Conservation (phyloP, 1,284 basidiomycete genomes). For the Leccinum griseonigrum region DNA sequence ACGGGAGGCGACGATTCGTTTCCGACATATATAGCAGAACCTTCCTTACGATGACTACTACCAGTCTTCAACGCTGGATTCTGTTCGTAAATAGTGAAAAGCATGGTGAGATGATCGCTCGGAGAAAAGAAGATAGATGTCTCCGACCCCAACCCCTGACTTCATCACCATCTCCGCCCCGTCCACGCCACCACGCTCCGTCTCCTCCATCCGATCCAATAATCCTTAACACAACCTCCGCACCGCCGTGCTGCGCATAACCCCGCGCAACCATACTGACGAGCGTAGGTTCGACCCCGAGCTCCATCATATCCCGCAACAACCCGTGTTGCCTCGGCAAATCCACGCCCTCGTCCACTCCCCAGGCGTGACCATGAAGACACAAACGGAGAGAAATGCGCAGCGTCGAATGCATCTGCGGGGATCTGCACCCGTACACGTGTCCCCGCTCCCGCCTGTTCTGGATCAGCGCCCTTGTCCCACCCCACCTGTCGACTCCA, state of each 20-base stretch:
- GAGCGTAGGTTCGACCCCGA: slow-evolving; percentile 28
- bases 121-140: too few species aligned
- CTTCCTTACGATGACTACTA: slow-evolving; percentile 46
- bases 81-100: slow-evolving; percentile 27
- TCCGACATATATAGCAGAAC: slow-evolving; percentile 18
- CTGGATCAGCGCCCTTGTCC: too few species aligned
- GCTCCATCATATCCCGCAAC: slow-evolving; percentile 35
- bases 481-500: too few species aligned
- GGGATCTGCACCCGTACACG: too few species aligned
- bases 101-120: background rate
- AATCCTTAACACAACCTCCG: slow-evolving; percentile 19
- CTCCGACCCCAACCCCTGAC: too few species aligned
- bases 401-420: slow-evolving; percentile 16
- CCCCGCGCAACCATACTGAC: slow-evolving; percentile 25
- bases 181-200: background rate
- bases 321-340: slow-evolving; percentile 21
- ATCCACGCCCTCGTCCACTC: background rate
- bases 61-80: slow-evolving; percentile 46
- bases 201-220: slow-evolving; percentile 20
- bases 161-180: too few species aligned
- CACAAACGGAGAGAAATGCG: slow-evolving; percentile 32
- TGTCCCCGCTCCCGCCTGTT: too few species aligned
- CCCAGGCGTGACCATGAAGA: slow-evolving; percentile 14
- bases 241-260: slow-evolving; percentile 17
- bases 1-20: background rate